phyloP scores from a whole-genome alignment of 352 stramenopile genomes.

The Nothophytophthora sp. region DNA sequence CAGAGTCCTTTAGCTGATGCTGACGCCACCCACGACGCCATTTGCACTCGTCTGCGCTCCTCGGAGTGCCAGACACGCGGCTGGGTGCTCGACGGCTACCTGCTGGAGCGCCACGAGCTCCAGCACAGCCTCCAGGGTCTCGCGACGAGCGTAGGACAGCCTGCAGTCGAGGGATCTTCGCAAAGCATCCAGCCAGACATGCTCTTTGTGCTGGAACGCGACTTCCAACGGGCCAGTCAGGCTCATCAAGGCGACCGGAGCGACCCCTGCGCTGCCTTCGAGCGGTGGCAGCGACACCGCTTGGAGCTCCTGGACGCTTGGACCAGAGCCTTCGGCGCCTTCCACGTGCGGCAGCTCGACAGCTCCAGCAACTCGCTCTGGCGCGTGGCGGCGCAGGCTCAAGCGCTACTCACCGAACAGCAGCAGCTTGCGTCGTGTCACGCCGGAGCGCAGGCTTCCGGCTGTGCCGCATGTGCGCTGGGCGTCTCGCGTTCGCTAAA shows the following conservation, averaged over 20 bases:
- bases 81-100: conserved; percentile 67
- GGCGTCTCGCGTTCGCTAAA: conserved; percentile 33
- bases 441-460: conserved; percentile 14
- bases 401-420: conserved; percentile 29
- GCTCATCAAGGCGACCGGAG: conserved; percentile 4
- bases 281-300: conserved; percentile 41
- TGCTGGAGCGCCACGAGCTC: conserved; percentile 33
- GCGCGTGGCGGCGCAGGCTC: conserved; percentile 32
- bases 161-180: background rate
- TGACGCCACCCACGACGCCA: conserved; percentile 29
- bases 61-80: conserved; percentile 59
- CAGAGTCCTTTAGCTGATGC: conserved; percentile 18
- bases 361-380: conserved; percentile 42
- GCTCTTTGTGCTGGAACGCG: conserved; percentile 51
- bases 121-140: conserved; percentile 19
- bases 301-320: conserved; percentile 52
- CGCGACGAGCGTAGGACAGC: background rate
- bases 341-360: conserved; percentile 51
- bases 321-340: conserved; percentile 43
- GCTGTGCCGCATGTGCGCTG: conserved; percentile 14
- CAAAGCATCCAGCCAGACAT: conserved; percentile 44
- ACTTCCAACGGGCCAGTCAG: conserved; percentile 30
- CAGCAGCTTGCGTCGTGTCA: conserved; percentile 32
- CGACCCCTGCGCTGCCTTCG: conserved; percentile 28
- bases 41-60: conserved; percentile 47